Conservation (phyloP, 768 basidiomycete genomes). For the Rhodocollybia butyracea region DNA sequence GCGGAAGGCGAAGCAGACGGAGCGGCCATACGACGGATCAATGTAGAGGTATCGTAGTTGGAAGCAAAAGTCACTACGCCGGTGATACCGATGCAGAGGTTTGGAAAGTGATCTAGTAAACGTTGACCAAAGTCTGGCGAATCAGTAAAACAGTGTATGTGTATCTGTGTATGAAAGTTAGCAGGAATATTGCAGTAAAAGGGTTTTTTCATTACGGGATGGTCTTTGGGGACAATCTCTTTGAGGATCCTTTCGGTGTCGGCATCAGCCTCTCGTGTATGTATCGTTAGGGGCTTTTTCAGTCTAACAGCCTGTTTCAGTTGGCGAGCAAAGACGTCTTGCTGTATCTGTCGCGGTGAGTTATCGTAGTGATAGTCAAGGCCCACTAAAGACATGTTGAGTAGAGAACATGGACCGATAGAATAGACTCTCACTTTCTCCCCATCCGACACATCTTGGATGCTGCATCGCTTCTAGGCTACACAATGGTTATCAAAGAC, state of each 20-base stretch:
- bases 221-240: slow-evolving; percentile 67
- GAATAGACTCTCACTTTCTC: too few relatives aligned
- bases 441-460: slow-evolving; percentile 83
- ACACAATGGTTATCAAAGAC: neutral
- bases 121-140: slow-evolving; percentile 68
- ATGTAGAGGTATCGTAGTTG: slow-evolving; percentile 66
- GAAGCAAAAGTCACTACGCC: slow-evolving; percentile 81
- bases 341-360: slow-evolving; percentile 69
- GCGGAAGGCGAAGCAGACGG: slow-evolving; percentile 13
- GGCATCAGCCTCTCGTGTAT: slow-evolving; percentile 82
- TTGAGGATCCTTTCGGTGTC: slow-evolving; percentile 80
- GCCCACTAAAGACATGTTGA: too few relatives aligned
- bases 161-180: slow-evolving; percentile 48
- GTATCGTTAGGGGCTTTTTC: slow-evolving; percentile 79
- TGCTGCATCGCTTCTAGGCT: slow-evolving; percentile 76
- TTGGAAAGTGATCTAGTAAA: slow-evolving; percentile 73
- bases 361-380: slow-evolving; percentile 84
- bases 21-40: slow-evolving; percentile 54
- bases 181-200: neutral
- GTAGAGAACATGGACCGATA: too few relatives aligned
- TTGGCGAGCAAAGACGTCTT: slow-evolving; percentile 63
- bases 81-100: slow-evolving; percentile 82
- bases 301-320: slow-evolving; percentile 64
- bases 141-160: slow-evolving; percentile 89
- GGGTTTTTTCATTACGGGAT: slow-evolving; percentile 42